Base-by-base conservation (phyloP, 2,329 filamentous ascomycete species). In the Pseudopithomyces chartarum region DNA sequence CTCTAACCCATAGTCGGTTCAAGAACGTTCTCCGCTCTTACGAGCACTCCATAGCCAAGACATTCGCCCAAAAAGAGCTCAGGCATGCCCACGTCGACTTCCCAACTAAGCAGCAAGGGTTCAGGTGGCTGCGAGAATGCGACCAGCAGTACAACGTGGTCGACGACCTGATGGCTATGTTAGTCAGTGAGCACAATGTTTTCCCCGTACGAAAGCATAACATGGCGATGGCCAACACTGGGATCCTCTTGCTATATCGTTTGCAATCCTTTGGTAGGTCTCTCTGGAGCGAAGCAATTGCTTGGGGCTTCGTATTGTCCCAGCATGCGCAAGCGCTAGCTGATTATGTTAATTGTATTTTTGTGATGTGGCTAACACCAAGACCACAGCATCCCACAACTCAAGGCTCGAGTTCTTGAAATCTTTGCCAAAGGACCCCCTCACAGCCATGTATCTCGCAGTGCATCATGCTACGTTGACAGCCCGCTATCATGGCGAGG, bases 161-260 rank as follows among this genome's bases (percentile, higher is more conserved):
- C 10, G 72, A 75, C 53, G 66, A 69, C 34, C 52, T 74, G 15
- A 73, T 75, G 70, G 65, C 63, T 2, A 62, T 62, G 20, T 54
- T 75, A 0, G 61, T 61, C 15, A 70, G 63, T 3, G 51, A 65
- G 6, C 50, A 61, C n/a, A 75, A 73, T 40, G 68, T 62, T 43
- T 67, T 61, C 17, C 60, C 61, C 0, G 61, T 73, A 0, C 49
- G 63, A 20, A 58, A 46, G 2, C 66, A 72, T 26, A 74, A 74
- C 22, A 53, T 67, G 29, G 57, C 63, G 0, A 36, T 73, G 2
- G 64, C 65, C 15, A 65, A 74, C 44, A 56, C 68, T 0, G 72
- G 72, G 0, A 40, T 74, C 17, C 36, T 74, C 6, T 53, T 75
- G 1, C 36, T 74, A 11, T 69, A 71, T 34, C 65, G 59, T 0